Percentiles rank a stretch among this genome's conserved stretches.
These are phyloP conservation scores for Fraxinus xanthoxyloides DNA, from an alignment of 305 asterid genomes.

Conservation along the genomic window DNA sequence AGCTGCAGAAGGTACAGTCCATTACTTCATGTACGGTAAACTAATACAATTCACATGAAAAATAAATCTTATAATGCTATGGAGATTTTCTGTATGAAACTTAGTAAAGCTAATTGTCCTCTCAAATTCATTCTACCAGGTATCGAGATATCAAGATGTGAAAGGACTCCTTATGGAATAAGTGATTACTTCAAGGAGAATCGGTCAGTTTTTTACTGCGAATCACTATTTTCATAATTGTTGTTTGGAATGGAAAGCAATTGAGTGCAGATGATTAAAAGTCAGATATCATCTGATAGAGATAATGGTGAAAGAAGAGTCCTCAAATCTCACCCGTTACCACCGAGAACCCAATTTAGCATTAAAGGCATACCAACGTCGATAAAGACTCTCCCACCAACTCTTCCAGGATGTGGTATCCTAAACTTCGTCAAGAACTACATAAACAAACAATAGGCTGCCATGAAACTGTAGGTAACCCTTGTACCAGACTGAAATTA, in stretches of 20 bases:
- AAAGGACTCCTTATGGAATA: background rate
- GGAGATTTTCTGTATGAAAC: background rate
- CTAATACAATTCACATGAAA: background rate
- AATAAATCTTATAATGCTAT: background rate
- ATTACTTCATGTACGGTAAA: background rate
- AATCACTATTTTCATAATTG: background rate
- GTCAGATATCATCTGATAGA: background rate
- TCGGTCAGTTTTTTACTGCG: background rate
- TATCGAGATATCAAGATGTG: background rate
- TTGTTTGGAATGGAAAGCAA: background rate
- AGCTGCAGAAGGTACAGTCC: slow-evolving; percentile 37
- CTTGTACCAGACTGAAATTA: background rate
- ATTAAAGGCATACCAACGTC: slow-evolving; percentile 81
- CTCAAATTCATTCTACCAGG: background rate
- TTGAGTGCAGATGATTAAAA: background rate
- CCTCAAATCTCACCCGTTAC: slow-evolving; percentile 66
- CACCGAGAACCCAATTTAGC: slow-evolving; percentile 97
- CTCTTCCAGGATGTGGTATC: slow-evolving; percentile 97
- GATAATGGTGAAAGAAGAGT: background rate
- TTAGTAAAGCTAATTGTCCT: background rate
- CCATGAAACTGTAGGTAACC: slow-evolving; percentile 5
- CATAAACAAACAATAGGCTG: slow-evolving; percentile 18
- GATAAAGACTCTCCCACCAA: slow-evolving; percentile 86
- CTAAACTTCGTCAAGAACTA: slow-evolving; percentile 78
- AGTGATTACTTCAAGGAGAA: background rate